phyloP scores from a whole-genome alignment of 257 asterid species.

The Penstemon davidsonii region DNA sequence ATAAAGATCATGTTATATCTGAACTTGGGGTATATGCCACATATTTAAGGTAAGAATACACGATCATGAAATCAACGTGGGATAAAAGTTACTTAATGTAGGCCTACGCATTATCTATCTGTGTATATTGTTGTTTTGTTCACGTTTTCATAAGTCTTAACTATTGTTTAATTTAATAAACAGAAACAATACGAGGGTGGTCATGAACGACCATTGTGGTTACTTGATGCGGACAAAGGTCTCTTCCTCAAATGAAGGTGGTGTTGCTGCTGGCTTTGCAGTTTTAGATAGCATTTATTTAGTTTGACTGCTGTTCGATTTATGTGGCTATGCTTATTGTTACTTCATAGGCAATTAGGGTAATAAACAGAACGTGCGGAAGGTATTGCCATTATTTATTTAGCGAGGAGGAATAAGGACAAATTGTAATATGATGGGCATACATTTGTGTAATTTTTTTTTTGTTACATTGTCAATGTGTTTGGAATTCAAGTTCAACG shows the following conservation, averaged over 20 bases:
- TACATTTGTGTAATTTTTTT: too few relatives aligned
- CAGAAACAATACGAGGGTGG: conserved; percentile 63
- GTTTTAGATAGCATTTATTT: conserved; percentile 89
- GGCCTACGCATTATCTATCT: not conserved
- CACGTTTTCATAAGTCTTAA: not conserved
- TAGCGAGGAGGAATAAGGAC: too few relatives aligned
- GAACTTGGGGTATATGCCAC: conserved; percentile 85
- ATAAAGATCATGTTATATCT: conserved; percentile 69
- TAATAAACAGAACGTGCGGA: too few relatives aligned
- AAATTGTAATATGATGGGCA: too few relatives aligned
- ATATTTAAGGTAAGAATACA: conserved; percentile 64
- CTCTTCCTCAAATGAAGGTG: conserved; percentile 92
- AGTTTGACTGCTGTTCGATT: conserved; percentile 40
- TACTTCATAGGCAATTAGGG: too few relatives aligned
- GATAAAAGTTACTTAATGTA: not conserved
- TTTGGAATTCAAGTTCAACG: too few relatives aligned
- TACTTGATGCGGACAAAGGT: conserved; percentile 97
- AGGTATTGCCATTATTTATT: too few relatives aligned
- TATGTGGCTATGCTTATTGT: too few relatives aligned
- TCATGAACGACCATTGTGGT: conserved; percentile 63
- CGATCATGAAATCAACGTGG: too few relatives aligned
- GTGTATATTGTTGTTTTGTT: not conserved
- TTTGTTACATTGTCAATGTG: too few relatives aligned
- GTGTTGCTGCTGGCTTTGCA: conserved; percentile 95
- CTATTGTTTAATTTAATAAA: conserved; percentile 1